These are phyloP conservation scores for Saprolegnia parasitica DNA, from an alignment of 352 stramenopile species.

Conservation along the genomic window DNA sequence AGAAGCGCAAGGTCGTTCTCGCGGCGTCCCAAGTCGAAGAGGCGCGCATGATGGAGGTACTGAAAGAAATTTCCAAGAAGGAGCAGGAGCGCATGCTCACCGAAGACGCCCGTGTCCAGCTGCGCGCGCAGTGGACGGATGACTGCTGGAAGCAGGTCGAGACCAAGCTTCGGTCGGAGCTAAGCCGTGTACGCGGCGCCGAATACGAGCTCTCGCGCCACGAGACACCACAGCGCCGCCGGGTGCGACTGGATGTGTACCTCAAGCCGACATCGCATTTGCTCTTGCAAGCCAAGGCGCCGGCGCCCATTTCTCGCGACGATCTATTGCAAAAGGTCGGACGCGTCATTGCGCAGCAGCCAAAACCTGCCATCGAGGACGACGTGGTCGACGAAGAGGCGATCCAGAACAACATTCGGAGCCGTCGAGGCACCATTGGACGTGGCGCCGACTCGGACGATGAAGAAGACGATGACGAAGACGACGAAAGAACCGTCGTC, in stretches of 20 bases:
- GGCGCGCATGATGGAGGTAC: conserved; percentile 59
- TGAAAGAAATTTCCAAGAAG: conserved; percentile 43
- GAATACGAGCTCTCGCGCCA: conserved; percentile 26
- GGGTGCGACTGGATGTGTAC: conserved; percentile 22
- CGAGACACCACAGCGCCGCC: conserved; percentile 17
- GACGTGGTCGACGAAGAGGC: conserved; percentile 26
- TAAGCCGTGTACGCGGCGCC: conserved; percentile 26
- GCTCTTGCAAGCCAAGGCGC: neutral
- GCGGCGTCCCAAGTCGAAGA: conserved; percentile 79
- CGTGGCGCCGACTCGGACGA: conserved; percentile 1
- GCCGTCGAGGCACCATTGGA: neutral
- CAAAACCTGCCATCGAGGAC: conserved; percentile 8
- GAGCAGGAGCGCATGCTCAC: conserved; percentile 39
- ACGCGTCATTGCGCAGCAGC: conserved; percentile 61
- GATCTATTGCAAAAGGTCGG: conserved; percentile 61
- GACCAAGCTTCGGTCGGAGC: conserved; percentile 63
- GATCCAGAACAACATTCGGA: conserved; percentile 40
- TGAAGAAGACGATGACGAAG: conserved; percentile 18
- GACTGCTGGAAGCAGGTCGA: conserved; percentile 62
- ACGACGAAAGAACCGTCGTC: neutral
- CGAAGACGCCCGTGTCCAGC: conserved; percentile 10
- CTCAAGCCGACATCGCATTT: conserved; percentile 15
- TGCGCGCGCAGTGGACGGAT: conserved; percentile 42
- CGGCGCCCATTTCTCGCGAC: conserved; percentile 5
- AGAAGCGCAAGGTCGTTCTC: conserved; percentile 28